These are phyloP conservation scores for Platismatia glauca DNA, from an alignment of 495 filamentous ascomycete genomes.

Conservation along the genomic window DNA sequence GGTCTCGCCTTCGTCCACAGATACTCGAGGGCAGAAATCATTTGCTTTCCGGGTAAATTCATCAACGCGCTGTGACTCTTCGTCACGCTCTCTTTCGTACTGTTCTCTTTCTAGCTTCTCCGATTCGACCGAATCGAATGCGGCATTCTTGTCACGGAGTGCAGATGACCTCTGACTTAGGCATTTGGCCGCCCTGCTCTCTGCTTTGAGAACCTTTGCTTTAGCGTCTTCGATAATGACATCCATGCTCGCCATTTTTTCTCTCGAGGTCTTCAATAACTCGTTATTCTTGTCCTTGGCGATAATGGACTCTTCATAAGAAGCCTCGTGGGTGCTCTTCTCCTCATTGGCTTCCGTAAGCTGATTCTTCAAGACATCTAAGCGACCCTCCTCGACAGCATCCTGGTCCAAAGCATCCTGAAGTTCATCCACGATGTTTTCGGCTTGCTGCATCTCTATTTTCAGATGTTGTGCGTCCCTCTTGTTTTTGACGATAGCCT, in stretches of 20 bases:
- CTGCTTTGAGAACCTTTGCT: conserved; percentile 45
- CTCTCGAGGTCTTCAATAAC: conserved; percentile 33
- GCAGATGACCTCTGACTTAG: conserved; percentile 42
- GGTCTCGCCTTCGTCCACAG: conserved; percentile 62
- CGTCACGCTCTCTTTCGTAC: conserved; percentile 40
- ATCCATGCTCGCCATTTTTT: conserved; percentile 35
- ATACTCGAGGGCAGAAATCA: conserved; percentile 49
- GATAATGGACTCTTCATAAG: conserved; percentile 44
- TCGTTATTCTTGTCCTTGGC: conserved; percentile 44
- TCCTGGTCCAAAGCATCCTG: conserved; percentile 52
- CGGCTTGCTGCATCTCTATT: conserved; percentile 47
- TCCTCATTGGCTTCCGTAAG: conserved; percentile 47
- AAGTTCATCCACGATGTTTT: conserved; percentile 49
- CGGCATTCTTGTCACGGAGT: conserved; percentile 58
- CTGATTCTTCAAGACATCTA: conserved; percentile 49
- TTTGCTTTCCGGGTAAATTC: conserved; percentile 51
- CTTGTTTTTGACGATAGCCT: conserved; percentile 36
- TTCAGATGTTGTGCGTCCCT: conserved; percentile 41
- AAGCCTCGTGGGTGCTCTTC: conserved; percentile 34
- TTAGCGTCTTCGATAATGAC: conserved; percentile 33
- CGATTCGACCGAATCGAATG: conserved; percentile 43
- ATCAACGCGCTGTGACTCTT: conserved; percentile 37
- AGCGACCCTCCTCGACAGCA: conserved; percentile 49
- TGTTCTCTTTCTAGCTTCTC: conserved; percentile 39
- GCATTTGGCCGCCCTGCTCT: conserved; percentile 45